A percentile compares a stretch with the other conserved stretches of the same genome.
phyloP scores from a whole-genome alignment of 2,329 filamentous ascomycete species.

The Aspergillus sergii region DNA sequence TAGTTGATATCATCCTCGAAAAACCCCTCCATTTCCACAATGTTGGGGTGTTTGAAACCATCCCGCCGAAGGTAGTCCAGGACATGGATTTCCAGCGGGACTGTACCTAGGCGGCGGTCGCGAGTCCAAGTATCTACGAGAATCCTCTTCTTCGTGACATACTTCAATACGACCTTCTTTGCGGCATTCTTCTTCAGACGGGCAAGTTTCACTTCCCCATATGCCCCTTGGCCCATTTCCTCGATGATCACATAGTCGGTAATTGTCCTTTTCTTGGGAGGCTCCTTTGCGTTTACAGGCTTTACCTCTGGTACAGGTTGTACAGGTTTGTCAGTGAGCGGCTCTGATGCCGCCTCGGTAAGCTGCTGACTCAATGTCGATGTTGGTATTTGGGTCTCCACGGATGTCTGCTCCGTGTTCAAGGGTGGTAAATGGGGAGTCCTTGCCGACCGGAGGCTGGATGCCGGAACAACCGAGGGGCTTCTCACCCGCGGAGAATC shows the following conservation, averaged over 20 bases:
- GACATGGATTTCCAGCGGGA: constrained; percentile 95
- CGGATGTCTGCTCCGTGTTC: constrained; percentile 27
- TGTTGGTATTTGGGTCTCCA: constrained; percentile 42
- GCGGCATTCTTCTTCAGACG: constrained; percentile 75
- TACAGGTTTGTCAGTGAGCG: constrained; percentile 45
- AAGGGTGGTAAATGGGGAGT: constrained; percentile 29
- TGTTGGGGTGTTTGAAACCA: constrained; percentile 64
- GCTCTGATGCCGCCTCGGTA: constrained; percentile 51
- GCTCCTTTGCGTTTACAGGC: constrained; percentile 29
- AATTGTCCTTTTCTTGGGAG: constrained; percentile 74
- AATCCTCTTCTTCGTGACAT: constrained; percentile 94
- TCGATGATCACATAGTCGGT: constrained; percentile 89
- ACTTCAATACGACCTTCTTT: constrained; percentile 92
- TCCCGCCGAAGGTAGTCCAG: constrained; percentile 86
- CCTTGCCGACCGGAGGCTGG: constrained; percentile 64
- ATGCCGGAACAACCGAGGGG: constrained; percentile 77
- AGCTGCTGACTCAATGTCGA: constrained; percentile 56
- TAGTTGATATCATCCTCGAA: constrained; percentile 75
- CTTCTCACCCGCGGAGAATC: constrained; percentile 60
- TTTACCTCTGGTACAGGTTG: constrained; percentile 37
- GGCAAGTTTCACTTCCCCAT: constrained; percentile 94
- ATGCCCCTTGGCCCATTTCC: constrained; percentile 97
- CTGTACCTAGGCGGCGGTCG: constrained; percentile 87
- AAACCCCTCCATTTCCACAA: constrained; percentile 70
- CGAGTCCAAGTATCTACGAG: constrained; percentile 98